phyloP scores from a whole-genome alignment of 75 land plant genomes.

The Pinus albicaulis region DNA sequence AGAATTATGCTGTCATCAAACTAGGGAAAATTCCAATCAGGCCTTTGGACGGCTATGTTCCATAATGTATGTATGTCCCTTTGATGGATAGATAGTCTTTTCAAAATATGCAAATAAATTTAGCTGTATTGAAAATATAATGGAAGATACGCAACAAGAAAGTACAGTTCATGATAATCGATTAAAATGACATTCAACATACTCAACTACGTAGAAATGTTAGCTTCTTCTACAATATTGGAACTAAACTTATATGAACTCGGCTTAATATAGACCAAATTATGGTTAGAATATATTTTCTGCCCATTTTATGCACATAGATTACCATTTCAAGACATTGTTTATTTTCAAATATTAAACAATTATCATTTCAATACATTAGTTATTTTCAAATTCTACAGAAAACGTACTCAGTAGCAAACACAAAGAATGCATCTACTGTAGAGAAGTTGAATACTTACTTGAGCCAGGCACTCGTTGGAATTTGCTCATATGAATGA shows the following conservation, averaged over 20 bases:
- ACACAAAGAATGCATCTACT: not conserved
- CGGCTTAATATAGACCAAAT: not conserved
- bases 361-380: too few relatives aligned
- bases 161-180: too few relatives aligned
- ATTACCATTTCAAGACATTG: too few relatives aligned
- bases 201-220: too few relatives aligned
- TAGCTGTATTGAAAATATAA: not conserved
- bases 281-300: not conserved
- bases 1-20: too few relatives aligned
- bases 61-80: not conserved
- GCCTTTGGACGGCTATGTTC: not conserved
- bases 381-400: too few relatives aligned
- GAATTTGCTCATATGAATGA: constrained; percentile 13
- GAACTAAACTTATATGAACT: not conserved
- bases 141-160: not conserved
- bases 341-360: not conserved
- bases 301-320: not conserved
- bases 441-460: constrained; percentile 14
- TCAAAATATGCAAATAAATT: not conserved
- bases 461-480: constrained; percentile 29
- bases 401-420: not conserved
- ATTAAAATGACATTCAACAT: too few relatives aligned
- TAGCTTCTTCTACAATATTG: too few relatives aligned
- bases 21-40: too few relatives aligned
- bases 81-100: not conserved